These are phyloP conservation scores for Colletotrichum sp. DNA, from an alignment of 2,329 filamentous ascomycete species.

Conservation along the genomic window DNA sequence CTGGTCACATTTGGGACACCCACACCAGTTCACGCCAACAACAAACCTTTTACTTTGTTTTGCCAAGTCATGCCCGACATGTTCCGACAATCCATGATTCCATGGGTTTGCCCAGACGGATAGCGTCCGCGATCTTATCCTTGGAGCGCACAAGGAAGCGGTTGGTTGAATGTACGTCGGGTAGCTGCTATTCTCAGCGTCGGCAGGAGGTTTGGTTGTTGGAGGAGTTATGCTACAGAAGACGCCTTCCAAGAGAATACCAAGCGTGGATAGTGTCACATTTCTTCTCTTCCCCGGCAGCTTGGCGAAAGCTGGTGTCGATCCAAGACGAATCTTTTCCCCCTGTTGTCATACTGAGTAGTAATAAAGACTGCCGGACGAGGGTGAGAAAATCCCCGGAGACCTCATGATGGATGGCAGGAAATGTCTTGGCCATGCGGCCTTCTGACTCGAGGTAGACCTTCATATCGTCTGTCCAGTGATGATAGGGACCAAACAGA, in stretches of 20 bases:
- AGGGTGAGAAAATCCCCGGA: background rate
- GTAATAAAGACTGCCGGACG: background rate
- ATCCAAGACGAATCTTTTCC: background rate
- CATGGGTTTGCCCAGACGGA: background rate
- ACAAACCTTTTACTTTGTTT: background rate
- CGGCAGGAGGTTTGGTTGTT: background rate
- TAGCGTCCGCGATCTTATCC: background rate
- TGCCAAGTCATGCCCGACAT: constrained; percentile 16
- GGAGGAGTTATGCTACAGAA: background rate
- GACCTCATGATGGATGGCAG: background rate
- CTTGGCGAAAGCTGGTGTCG: constrained; percentile 5
- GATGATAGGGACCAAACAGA: background rate
- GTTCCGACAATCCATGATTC: constrained; percentile 10
- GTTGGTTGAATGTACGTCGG: background rate
- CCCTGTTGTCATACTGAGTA: background rate
- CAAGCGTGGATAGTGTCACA: background rate
- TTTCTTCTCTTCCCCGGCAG: background rate
- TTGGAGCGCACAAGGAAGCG: background rate
- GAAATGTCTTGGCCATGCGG: constrained; percentile 8
- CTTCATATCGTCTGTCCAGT: background rate
- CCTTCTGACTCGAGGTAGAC: constrained; percentile 4
- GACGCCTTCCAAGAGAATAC: background rate
- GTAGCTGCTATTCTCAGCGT: background rate
- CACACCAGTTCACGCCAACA: background rate
- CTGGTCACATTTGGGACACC: background rate